Base-by-base conservation (phyloP, 306 rosid species). In the Datisca glomerata region DNA sequence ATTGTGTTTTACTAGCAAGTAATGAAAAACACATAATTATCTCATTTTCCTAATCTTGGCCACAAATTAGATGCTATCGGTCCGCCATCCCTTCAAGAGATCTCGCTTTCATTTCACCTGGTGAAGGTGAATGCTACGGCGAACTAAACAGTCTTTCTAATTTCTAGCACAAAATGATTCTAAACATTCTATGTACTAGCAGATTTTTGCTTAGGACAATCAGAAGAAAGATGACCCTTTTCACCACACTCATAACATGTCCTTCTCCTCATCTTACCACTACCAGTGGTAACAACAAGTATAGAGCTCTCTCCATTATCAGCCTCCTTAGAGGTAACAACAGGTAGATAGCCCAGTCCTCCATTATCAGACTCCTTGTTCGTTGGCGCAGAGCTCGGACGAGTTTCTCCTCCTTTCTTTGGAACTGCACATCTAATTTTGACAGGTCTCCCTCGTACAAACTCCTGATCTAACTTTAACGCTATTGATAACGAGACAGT, bases 391-490 rank as follows among this genome's bases (percentile, higher is more conserved):
- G 72, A 31, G 17, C 23, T 54, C 47, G 66, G 13, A 21, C 45
- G 24, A 4, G 24, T 44, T 55, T 22, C 68, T 16, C 55, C 55
- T 41, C 63, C 76, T 68, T 69, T 72, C 68, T 67, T 56, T 53
- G 92, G 95, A 54, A 80, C 93, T 1, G 98, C 98, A 51, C 91
- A 78, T 23, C 81, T 78, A 58, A 84, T 77, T 72, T 49, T 75
- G 53, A 71, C 75, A 14, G 91, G 81, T 60, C 98, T 78, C 19
- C 73, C 86, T 20, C 37, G 62, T 56, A 84, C 43, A 21, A 64
- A 50, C 41, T 70, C 58, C 57, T 89, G 98, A 37, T 89, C 93
- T 63, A 84, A 61, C 59, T 73, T 49, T 32, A 89, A 51, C 6
- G 95, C 93, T 43, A 48, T 68, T 23, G 59, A 72, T 18, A 89